Conservation (phyloP, 2,329 filamentous ascomycete genomes). For the Macrophomina phaseolina region DNA sequence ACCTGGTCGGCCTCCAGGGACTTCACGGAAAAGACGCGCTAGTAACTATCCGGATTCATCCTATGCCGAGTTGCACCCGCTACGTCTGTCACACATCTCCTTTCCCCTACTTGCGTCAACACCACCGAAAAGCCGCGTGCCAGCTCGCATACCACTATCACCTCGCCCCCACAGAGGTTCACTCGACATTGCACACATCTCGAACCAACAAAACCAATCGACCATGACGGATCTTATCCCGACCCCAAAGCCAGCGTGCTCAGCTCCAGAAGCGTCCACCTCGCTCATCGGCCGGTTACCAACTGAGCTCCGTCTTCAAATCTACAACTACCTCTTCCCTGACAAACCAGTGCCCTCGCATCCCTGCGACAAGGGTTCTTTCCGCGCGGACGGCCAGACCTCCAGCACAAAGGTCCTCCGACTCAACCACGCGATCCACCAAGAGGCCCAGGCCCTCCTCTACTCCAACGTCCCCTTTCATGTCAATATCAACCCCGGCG, state of each 20-base stretch:
- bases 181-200: too few species aligned
- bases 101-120: too few species aligned
- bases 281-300: constrained; percentile 20
- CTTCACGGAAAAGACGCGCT: too few species aligned
- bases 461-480: constrained; percentile 14
- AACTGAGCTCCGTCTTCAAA: constrained; percentile 26
- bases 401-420: not conserved
- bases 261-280: not conserved
- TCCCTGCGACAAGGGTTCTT: not conserved
- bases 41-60: too few species aligned
- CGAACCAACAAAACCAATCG: not conserved
- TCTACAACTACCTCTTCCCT: constrained; percentile 26
- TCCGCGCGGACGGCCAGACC: constrained; percentile 7
- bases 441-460: constrained; percentile 5
- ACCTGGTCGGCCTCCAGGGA: too few species aligned
- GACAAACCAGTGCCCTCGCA: constrained; percentile 13
- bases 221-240: not conserved
- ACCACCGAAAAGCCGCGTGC: too few species aligned
- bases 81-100: too few species aligned
- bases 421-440: constrained; percentile 20
- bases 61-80: too few species aligned
- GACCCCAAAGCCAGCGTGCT: not conserved
- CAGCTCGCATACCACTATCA: too few species aligned
- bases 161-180: too few species aligned
- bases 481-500: constrained; percentile 5